Evolutionary conservation across 208 protist genomes (phyloP).

Genomic region (Acanthamoeba triangularis): DNA sequence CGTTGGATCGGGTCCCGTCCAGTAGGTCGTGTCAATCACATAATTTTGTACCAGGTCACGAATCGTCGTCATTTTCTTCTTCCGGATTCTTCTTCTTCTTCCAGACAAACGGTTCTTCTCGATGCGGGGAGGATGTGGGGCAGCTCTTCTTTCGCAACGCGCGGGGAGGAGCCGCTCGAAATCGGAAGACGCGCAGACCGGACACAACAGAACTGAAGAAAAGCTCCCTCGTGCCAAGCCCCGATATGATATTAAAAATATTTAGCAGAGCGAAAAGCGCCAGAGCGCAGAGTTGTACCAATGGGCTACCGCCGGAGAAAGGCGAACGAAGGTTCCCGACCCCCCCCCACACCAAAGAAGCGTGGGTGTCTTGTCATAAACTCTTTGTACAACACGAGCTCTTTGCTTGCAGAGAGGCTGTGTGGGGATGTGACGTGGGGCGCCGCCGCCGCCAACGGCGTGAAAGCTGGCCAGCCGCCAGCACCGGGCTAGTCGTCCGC

Average conservation of each 20-base stretch:
- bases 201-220: neutral
- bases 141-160: no score
- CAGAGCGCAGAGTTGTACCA: no score
- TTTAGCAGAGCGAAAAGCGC: no score
- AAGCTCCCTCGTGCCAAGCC: neutral
- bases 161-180: neutral
- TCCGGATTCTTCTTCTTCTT: neutral
- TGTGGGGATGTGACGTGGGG: no score
- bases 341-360: no score
- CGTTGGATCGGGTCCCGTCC: slow-evolving; percentile 41
- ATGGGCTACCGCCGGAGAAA: neutral
- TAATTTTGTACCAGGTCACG: slow-evolving; percentile 29
- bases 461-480: no score
- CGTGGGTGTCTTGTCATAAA: no score
- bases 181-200: neutral
- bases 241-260: neutral
- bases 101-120: neutral
- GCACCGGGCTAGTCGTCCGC: no score
- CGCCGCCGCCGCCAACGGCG: no score
- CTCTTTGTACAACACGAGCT: no score
- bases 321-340: neutral
- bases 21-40: slow-evolving; percentile 28
- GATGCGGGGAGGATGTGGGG: no score
- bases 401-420: no score
- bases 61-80: neutral